Evolutionary conservation across 768 basidiomycete species (phyloP).

Genomic region (Mrakia gelida): DNA sequence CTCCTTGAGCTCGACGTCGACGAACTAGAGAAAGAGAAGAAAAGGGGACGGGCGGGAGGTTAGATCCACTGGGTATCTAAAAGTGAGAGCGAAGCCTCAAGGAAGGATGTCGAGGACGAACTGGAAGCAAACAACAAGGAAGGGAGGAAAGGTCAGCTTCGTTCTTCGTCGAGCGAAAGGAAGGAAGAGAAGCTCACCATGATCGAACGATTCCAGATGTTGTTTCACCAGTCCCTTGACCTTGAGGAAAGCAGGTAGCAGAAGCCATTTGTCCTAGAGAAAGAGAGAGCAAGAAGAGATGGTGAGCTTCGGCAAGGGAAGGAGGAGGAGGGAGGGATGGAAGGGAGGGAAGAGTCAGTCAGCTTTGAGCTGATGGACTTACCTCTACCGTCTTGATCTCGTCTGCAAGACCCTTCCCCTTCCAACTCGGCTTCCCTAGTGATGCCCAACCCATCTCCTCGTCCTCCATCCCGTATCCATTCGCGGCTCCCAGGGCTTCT

Average conservation of each 20-base stretch:
- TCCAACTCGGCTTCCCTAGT: conserved; percentile 40
- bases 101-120: conserved; percentile 38
- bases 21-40: conserved; percentile 51
- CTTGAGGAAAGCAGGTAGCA: conserved; percentile 91
- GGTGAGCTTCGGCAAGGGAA: background rate
- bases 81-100: conserved; percentile 59
- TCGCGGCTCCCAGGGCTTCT: conserved; percentile 22
- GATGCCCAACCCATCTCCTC: conserved; percentile 45
- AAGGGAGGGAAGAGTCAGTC: background rate
- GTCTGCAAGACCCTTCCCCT: conserved; percentile 75
- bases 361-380: conserved; percentile 39
- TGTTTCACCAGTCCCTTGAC: conserved; percentile 99
- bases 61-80: conserved; percentile 66
- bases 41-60: background rate
- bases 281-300: background rate
- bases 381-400: conserved; percentile 89
- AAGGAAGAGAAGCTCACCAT: conserved; percentile 5
- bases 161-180: background rate
- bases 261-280: conserved; percentile 91
- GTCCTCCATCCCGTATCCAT: conserved; percentile 35
- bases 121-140: background rate
- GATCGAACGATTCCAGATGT: conserved; percentile 50
- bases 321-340: background rate
- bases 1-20: conserved; percentile 93
- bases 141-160: conserved; percentile 11